Percentiles rank a stretch among this genome's conserved stretches.
phyloP scores from a whole-genome alignment of 163 green algal species.

The Scenedesmus sp. region DNA sequence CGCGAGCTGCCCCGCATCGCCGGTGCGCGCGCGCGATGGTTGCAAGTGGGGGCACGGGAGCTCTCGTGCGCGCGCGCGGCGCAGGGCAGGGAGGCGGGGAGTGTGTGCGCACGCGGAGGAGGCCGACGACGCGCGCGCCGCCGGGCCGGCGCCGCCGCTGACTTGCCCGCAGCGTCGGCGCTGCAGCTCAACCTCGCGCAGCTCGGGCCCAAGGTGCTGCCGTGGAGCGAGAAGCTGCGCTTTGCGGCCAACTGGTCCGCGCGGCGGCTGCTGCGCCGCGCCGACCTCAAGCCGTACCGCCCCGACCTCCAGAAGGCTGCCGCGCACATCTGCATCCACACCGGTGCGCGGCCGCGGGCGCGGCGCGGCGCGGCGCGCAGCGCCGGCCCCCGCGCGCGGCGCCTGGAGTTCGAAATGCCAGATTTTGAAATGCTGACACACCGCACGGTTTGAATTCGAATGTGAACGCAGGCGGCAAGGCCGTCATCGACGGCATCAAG shows the following conservation, averaged over 20 bases:
- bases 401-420: too few relatives aligned
- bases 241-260: neutral
- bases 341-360: conserved; percentile 48
- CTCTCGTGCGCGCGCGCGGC: too few relatives aligned
- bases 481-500: conserved; percentile 20
- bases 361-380: neutral
- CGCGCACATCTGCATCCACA: conserved; percentile 98
- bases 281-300: conserved; percentile 74
- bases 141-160: too few relatives aligned
- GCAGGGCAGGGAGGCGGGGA: too few relatives aligned
- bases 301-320: conserved; percentile 97
- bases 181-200: neutral
- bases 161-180: neutral
- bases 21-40: too few relatives aligned
- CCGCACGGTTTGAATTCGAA: neutral
- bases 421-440: neutral
- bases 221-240: neutral
- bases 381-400: too few relatives aligned
- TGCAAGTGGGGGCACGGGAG: too few relatives aligned
- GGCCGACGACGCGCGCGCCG: too few relatives aligned
- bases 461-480: neutral
- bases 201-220: conserved; percentile 8
- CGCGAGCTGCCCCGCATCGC: conserved; percentile 60
- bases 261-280: neutral
- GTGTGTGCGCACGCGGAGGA: too few relatives aligned